These are phyloP conservation scores for Allomyces arbusculus DNA, from an alignment of 192 early-diverging fungal genomes.

Conservation along the genomic window DNA sequence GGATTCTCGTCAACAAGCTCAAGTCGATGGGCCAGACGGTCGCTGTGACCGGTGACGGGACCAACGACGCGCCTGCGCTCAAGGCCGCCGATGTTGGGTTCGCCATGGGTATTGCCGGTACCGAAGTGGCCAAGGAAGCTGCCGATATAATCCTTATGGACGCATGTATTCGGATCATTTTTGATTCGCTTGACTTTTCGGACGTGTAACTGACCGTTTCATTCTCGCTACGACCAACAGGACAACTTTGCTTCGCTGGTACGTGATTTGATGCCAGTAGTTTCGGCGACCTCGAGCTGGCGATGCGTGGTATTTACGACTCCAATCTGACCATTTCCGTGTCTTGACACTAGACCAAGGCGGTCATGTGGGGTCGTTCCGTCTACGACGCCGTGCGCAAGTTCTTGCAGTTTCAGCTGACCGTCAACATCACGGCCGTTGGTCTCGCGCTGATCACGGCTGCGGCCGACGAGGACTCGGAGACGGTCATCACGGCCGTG, in stretches of 20 bases:
- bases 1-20: conserved; percentile 57
- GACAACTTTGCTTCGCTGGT: conserved; percentile 73
- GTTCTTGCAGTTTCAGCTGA: conserved; percentile 70
- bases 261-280: too few species aligned
- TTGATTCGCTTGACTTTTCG: too few species aligned
- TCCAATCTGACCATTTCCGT: too few species aligned
- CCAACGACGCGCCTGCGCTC: conserved; percentile 70
- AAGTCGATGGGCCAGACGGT: conserved; percentile 48
- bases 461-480: conserved; percentile 35
- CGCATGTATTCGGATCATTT: too few species aligned
- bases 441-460: conserved; percentile 46
- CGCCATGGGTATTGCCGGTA: conserved; percentile 80
- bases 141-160: conserved; percentile 72
- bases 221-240: too few species aligned
- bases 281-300: too few species aligned
- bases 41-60: conserved; percentile 66
- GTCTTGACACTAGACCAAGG: too few species aligned
- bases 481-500: conserved; percentile 64
- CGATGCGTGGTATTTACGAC: too few species aligned
- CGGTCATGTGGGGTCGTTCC: conserved; percentile 59
- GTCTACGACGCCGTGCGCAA: conserved; percentile 71
- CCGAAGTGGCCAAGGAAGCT: conserved; percentile 66
- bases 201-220: too few species aligned
- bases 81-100: conserved; percentile 81
- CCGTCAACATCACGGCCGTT: conserved; percentile 63